Base-by-base conservation (phyloP, 495 filamentous ascomycete species). In the Neurospora sublineolata region DNA sequence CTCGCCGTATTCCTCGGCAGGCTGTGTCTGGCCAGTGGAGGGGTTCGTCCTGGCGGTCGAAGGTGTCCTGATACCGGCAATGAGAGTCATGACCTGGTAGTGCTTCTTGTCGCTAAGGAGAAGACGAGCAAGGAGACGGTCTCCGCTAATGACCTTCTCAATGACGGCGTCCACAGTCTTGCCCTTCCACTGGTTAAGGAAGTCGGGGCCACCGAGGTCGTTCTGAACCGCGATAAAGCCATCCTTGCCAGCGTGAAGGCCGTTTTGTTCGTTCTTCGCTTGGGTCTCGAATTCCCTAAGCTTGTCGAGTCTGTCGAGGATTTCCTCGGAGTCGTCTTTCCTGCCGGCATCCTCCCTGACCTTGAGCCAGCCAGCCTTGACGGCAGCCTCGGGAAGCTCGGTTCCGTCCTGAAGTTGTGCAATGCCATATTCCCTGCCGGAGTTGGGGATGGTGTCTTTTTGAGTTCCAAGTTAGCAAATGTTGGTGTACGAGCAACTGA, bases 331-430 rank as follows among this genome's bases (percentile, higher is more conserved):
- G 37, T 97, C 92, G 68, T 97, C 93, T 74, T 92, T 93, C 46
- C 90, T 87, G 72, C 93, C 93, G 33, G 94, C 92, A 82, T 98
- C 95, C 71, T 99, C 94, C 68, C 96, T 87, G 42, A 99, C 84
- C 78, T 93, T 96, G 71, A 91, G 84, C 92, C 93, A 97, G 68
- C 96, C 96, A 74, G 94, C 91, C 71, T 91, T 86, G 58, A 97
- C 89, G 69, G 89, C 83, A 42, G 90, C 87, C 37, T 97, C 94
- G 23, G 94, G 93, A 44, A 98, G 80, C 67, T 87, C 82, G 41
- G 89, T 90, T 14, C 92, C 91, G 71, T 89, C 90, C 69, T 90
- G 87, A 39, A 97, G 84, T 30, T 82, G 85, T 69, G 94, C 87
- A 72, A 86, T 86, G 68, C 95, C 96, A 79, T 97, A 98, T 76